Base-by-base conservation (phyloP, 31 red algal genomes). In the Endocladia muricata region DNA sequence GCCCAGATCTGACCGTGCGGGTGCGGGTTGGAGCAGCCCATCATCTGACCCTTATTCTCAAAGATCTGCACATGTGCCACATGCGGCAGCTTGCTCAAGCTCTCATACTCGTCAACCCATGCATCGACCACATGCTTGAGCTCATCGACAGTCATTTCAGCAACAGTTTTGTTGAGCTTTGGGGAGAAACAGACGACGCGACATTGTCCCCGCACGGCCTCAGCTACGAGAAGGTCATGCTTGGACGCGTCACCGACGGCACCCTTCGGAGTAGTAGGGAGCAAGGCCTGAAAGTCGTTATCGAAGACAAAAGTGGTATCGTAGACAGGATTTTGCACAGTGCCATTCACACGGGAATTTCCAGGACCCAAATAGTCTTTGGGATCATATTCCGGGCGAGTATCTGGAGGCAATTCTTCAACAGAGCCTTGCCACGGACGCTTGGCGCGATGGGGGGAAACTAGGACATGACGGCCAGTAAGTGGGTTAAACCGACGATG, bases 151-250 rank as follows among this genome's bases (percentile, higher is more conserved):
- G 49, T 77, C 95, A 98, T 98, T 64, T 98, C 95, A 25, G 95
- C 91, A n/a, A 98, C 81, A 25, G 95, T 98, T 21, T 80, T 33
- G 57, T 98, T 91, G 68, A 91, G 90, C 59, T 91, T 90, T 26
- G 95, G 90, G n/a, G 95, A 98, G 74, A 98, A 98, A 67, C 95
- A 98, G n/a, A 98, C 88, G 42, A 98, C 95, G 66, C 88, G 82
- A 81, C 95, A 98, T 22, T 77, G 81, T 37, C 95, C 95, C n/a
- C 74, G 73, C 13, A 91, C 95, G 31, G 86, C 84, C 58, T 82
- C 63, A 25, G 91, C 95, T 0, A 83, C 77, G 55, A 98, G 73
- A 1, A 98, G 81, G 63, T 94, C 91, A 71, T 84, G 63, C 26
- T 58, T 39, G 41, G 85, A 82, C 0, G 68, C 71, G 62, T 44